Evolutionary conservation across 2,329 filamentous ascomycete genomes (phyloP).

Genomic region (Fusarium guadeloupense): DNA sequence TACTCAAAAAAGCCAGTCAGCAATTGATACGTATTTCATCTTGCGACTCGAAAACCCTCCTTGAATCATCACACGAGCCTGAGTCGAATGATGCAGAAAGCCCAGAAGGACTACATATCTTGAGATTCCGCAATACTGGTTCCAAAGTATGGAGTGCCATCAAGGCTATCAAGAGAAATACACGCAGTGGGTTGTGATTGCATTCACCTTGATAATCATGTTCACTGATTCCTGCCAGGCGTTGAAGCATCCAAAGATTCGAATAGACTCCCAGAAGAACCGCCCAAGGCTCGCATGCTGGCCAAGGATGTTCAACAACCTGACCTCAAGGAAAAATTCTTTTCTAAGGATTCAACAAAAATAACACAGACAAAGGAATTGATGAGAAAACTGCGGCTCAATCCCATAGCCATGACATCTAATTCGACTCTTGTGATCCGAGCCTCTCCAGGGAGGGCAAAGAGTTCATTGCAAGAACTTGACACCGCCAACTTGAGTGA

Average conservation of each 20-base stretch:
- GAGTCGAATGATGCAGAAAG: constrained; percentile 10
- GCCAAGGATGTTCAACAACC: neutral
- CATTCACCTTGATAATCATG: neutral
- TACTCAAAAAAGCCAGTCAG: constrained; percentile 41
- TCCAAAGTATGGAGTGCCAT: constrained; percentile 50
- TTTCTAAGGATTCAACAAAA: constrained; percentile 20
- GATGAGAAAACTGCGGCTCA: constrained; percentile 42
- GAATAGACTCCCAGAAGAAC: neutral
- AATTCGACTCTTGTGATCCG: constrained; percentile 45
- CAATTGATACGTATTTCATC: constrained; percentile 36
- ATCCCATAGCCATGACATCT: constrained; percentile 38
- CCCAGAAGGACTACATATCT: constrained; percentile 6
- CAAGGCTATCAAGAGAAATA: constrained; percentile 46
- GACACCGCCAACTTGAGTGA: constrained; percentile 22
- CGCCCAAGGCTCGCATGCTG: constrained; percentile 5
- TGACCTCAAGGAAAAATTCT: neutral
- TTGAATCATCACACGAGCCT: constrained; percentile 8
- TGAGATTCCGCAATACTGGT: constrained; percentile 42
- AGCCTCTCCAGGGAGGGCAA: constrained; percentile 25
- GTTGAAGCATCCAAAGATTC: constrained; percentile 35
- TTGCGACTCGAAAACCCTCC: constrained; percentile 18
- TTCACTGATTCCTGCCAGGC: constrained; percentile 29
- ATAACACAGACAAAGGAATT: constrained; percentile 38
- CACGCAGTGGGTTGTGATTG: constrained; percentile 37
- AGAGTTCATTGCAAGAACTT: constrained; percentile 43